Percentiles rank a stretch among this genome's conserved stretches.
These are phyloP conservation scores for Talaromyces rugulosus DNA, from an alignment of 2,329 filamentous ascomycete genomes.

Conservation along the genomic window DNA sequence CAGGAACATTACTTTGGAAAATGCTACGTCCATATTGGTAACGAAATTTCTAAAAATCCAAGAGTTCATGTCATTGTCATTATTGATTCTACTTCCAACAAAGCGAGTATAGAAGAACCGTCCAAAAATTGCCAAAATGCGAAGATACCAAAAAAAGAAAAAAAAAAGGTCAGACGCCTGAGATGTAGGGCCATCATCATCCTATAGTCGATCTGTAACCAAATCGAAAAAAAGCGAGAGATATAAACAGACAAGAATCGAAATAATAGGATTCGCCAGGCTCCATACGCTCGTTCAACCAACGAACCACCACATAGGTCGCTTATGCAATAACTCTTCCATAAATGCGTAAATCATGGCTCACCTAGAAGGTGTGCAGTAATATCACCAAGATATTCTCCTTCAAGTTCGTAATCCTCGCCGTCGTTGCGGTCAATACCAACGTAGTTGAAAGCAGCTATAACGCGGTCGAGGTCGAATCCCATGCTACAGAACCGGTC, in stretches of 20 bases:
- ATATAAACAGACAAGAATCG: neutral
- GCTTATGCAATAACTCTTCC: constrained; percentile 12
- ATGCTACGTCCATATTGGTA: neutral
- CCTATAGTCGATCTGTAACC: neutral
- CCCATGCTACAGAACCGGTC: constrained; percentile 87
- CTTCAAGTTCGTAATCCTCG: constrained; percentile 79
- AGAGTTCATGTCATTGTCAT: neutral
- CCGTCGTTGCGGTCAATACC: constrained; percentile 76
- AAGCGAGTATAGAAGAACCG: neutral
- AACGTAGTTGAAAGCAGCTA: constrained; percentile 75
- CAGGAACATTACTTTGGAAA: neutral
- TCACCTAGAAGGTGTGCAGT: constrained; percentile 81
- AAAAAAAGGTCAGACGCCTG: neutral
- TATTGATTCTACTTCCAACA: neutral
- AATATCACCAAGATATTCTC: constrained; percentile 85
- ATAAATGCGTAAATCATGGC: constrained; percentile 41
- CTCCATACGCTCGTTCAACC: constrained; percentile 18
- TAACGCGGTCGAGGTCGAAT: constrained; percentile 81
- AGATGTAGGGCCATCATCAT: neutral
- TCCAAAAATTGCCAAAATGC: neutral
- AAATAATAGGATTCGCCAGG: constrained; percentile 23
- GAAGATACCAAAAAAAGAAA: neutral
- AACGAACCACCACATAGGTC: constrained; percentile 6
- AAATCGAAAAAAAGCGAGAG: neutral
- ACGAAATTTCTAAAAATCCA: neutral